Evolutionary conservation across 2,329 filamentous ascomycete species (phyloP), one percentile per base, ranked within the genome.

Genomic region (Akanthomyces lecanii): DNA sequence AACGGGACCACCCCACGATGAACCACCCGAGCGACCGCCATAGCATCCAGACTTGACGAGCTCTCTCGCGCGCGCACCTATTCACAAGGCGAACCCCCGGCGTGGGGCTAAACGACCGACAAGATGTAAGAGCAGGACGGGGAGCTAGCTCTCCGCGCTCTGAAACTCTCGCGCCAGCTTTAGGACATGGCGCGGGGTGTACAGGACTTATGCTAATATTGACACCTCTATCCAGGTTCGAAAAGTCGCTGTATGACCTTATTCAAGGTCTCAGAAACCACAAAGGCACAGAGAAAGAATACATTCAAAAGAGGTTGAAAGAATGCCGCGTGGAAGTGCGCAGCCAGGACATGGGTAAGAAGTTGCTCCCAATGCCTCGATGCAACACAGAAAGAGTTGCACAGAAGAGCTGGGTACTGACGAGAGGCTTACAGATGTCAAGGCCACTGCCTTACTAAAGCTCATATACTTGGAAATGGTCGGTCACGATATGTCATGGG

Each of bases 401-500:
- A 40, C 18, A 51, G 12, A n/a, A 4, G 25, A 21, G 33, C 8
- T 1, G 11, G 5, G 10, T 40, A 3, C 44, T 61, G 21, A 61
- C 47, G 47, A 33, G 8, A 8, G 21, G 8, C n/a, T 10, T 54
- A 59, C 64, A 91, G 93, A 98, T 79, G 85, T 97, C 77, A 99
- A 99, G 82, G 93, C 95, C 23, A 98, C 92, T 40, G 95, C 95
- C 52, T 83, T 99, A 61, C 81, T 99, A 72, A 99, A 99, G 81
- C 85, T 99, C 70, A 89, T 97, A 60, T 99, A 99, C 75, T 86
- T 99, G 68, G 95, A 99, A 75, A 99, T 99, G 95, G 93, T 98
- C 69, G 95, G 95, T 16, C 91, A 98, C 74, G 95, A 98, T 77
- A 99, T 99, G 95, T 97, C 94, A 3, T 99, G 95, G 95, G 95